phyloP scores from a whole-genome alignment of 345 rosid species.

The Isatis tinctoria region DNA sequence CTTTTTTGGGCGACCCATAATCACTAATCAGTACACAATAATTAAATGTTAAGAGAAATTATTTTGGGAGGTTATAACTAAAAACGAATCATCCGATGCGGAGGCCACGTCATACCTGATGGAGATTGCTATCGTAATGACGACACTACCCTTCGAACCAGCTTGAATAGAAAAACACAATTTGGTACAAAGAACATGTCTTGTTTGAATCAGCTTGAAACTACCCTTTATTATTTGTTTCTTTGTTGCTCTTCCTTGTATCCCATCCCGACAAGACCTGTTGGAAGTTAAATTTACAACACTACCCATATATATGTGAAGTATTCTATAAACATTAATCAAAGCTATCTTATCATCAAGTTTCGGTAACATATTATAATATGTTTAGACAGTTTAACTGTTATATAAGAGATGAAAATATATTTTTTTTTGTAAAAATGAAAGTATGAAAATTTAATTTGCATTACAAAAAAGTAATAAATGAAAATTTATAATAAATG shows the following conservation, averaged over 20 bases:
- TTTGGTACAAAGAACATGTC: conserved; percentile 27
- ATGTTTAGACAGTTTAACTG: no score
- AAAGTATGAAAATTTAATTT: no score
- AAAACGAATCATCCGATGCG: conserved; percentile 16
- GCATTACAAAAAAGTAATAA: no score
- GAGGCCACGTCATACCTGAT: conserved; percentile 23
- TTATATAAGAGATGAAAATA: no score
- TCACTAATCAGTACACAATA: conserved; percentile 26
- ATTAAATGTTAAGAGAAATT: neutral
- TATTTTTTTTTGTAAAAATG: no score
- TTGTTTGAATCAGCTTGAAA: conserved; percentile 15
- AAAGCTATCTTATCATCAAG: neutral
- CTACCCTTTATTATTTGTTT: conserved; percentile 4
- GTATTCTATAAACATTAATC: neutral
- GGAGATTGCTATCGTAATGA: neutral
- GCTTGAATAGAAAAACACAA: conserved; percentile 4
- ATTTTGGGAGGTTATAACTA: conserved; percentile 26
- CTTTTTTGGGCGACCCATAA: no score
- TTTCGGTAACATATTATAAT: neutral
- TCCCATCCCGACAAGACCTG: conserved; percentile 15
- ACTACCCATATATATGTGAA: conserved; percentile 10
- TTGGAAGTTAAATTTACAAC: conserved; percentile 18
- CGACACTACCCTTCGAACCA: conserved; percentile 2
- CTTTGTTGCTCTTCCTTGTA: conserved; percentile 16
- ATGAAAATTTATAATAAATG: no score